These are phyloP conservation scores for Termitomyces sp. DNA, from an alignment of 768 basidiomycete genomes.

Conservation along the genomic window DNA sequence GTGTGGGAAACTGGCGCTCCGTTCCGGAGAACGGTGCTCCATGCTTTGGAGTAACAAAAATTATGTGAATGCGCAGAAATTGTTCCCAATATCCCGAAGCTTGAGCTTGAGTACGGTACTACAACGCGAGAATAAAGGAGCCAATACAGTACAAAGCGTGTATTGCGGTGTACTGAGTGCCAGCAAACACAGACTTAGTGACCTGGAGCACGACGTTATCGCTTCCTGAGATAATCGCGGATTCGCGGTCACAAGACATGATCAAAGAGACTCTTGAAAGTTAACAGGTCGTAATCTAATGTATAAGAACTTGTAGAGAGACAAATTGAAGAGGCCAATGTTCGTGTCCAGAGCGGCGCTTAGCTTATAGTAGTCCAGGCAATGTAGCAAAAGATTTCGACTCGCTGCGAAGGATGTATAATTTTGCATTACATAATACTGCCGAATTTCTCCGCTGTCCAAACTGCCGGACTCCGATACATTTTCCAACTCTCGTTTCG, in stretches of 20 bases:
- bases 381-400: too few relatives aligned
- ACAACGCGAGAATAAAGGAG: too few relatives aligned
- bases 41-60: neutral
- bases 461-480: conserved; percentile 17
- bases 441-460: conserved; percentile 38
- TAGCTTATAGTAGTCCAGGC: neutral
- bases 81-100: neutral
- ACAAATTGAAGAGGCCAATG: neutral
- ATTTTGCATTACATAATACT: conserved; percentile 28
- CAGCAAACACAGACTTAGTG: neutral
- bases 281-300: neutral
- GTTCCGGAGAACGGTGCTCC: neutral
- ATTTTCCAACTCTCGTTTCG: conserved; percentile 21
- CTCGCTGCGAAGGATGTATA: neutral
- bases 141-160: neutral
- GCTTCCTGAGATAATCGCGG: neutral
- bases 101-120: neutral
- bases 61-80: neutral
- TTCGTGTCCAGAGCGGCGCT: neutral
- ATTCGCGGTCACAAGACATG: neutral
- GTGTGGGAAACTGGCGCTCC: neutral
- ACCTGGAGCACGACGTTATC: neutral
- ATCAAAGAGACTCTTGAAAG: too few relatives aligned
- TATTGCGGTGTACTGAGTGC: too few relatives aligned
- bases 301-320: neutral